A percentile compares a stretch with the other conserved stretches of the same genome.
Evolutionary conservation across 352 stramenopile species (phyloP).

Genomic region (Phytophthora citrophthora): DNA sequence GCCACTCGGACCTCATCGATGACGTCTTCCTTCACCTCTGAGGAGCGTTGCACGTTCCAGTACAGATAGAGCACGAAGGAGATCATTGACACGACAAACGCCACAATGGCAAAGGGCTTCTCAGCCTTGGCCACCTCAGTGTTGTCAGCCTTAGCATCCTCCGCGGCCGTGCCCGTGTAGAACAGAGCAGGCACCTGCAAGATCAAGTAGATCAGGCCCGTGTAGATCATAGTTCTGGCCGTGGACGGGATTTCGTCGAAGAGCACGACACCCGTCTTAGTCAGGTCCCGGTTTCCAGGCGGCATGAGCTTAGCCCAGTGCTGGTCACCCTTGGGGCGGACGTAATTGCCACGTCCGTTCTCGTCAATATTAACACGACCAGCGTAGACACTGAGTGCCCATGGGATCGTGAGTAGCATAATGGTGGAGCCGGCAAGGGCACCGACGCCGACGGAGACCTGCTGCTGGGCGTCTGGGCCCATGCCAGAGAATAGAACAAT

Average conservation of each 20-base stretch:
- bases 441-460: slow-evolving; percentile 97
- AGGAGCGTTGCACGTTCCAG: slow-evolving; percentile 90
- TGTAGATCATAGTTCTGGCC: slow-evolving; percentile 92
- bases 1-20: slow-evolving; percentile 78
- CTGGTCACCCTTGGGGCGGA: slow-evolving; percentile 77
- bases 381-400: slow-evolving; percentile 92
- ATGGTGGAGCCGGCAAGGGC: slow-evolving; percentile 98
- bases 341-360: slow-evolving; percentile 86
- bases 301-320: slow-evolving; percentile 89
- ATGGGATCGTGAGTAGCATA: slow-evolving; percentile 99
- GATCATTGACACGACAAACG: slow-evolving; percentile 89
- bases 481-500: slow-evolving; percentile 98
- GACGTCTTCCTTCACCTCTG: slow-evolving; percentile 64
- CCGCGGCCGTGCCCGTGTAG: slow-evolving; percentile 79
- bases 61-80: slow-evolving; percentile 94
- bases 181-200: slow-evolving; percentile 93
- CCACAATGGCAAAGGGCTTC: slow-evolving; percentile 89
- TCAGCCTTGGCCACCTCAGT: slow-evolving; percentile 79
- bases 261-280: slow-evolving; percentile 79
- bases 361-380: slow-evolving; percentile 95
- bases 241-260: slow-evolving; percentile 90
- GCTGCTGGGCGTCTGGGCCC: slow-evolving; percentile 94
- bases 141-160: slow-evolving; percentile 77
- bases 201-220: slow-evolving; percentile 95
- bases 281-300: slow-evolving; percentile 64